phyloP scores from a whole-genome alignment of 2,329 filamentous ascomycete genomes.

The Colletotrichum phormii region DNA sequence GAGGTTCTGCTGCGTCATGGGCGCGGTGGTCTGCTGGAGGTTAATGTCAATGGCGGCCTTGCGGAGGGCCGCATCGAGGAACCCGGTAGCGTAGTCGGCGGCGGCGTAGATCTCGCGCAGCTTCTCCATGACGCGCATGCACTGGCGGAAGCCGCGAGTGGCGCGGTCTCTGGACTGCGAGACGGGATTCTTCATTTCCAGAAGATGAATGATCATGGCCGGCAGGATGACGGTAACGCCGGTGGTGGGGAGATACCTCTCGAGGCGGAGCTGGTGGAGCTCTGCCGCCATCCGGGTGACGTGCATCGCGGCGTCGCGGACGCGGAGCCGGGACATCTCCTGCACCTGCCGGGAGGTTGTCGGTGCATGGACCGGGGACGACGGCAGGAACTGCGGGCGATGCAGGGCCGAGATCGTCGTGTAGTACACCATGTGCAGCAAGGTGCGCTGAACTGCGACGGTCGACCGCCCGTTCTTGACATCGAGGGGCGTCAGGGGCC shows the following conservation, averaged over 20 bases:
- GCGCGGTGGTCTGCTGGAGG: slow-evolving; percentile 46
- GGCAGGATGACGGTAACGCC: slow-evolving; percentile 92
- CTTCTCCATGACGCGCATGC: slow-evolving; percentile 91
- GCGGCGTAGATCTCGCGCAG: slow-evolving; percentile 91
- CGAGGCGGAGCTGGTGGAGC: slow-evolving; percentile 78
- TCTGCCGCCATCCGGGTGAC: slow-evolving; percentile 88
- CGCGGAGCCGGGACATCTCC: slow-evolving; percentile 84
- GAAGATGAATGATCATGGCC: slow-evolving; percentile 91
- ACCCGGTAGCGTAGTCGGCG: slow-evolving; percentile 95
- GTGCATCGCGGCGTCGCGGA: slow-evolving; percentile 84
- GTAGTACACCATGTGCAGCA: slow-evolving; percentile 93
- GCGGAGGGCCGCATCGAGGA: slow-evolving; percentile 90
- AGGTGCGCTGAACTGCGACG: slow-evolving; percentile 78
- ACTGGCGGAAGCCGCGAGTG: slow-evolving; percentile 85
- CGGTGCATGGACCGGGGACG: slow-evolving; percentile 66
- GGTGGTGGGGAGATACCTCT: slow-evolving; percentile 85
- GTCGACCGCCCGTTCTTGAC: slow-evolving; percentile 70
- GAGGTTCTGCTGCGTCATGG: slow-evolving; percentile 48
- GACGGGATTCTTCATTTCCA: slow-evolving; percentile 89
- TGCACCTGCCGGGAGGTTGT: slow-evolving; percentile 76
- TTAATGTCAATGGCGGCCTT: slow-evolving; percentile 83
- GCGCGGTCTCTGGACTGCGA: slow-evolving; percentile 78
- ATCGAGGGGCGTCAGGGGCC: slow-evolving; percentile 64
- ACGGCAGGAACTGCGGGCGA: slow-evolving; percentile 88
- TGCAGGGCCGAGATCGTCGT: slow-evolving; percentile 92